Evolutionary conservation across 202 grass and related monocot species (phyloP).

Genomic region (Setaria italica): DNA sequence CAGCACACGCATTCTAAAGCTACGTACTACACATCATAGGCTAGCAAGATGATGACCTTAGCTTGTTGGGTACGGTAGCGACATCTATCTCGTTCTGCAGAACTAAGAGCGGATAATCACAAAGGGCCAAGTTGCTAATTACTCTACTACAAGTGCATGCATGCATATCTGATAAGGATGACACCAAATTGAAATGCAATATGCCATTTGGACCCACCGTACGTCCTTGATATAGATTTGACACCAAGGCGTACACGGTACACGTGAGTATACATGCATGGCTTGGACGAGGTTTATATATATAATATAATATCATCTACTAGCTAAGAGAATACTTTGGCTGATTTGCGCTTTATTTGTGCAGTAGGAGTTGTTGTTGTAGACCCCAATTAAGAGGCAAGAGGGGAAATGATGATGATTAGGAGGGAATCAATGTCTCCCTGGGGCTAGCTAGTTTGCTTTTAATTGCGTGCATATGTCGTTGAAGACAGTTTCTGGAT

Average conservation of each 20-base stretch:
- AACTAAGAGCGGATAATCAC: slow-evolving; percentile 42
- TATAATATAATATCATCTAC: neutral
- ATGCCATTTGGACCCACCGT: neutral
- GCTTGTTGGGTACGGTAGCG: neutral
- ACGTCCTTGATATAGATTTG: slow-evolving; percentile 26
- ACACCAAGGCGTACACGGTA: slow-evolving; percentile 17
- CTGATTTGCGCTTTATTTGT: neutral
- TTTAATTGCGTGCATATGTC: slow-evolving; percentile 32
- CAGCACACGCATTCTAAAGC: slow-evolving; percentile 25
- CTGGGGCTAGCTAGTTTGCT: slow-evolving; percentile 22
- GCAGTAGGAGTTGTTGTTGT: neutral
- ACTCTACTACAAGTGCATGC: slow-evolving; percentile 8
- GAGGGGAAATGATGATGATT: slow-evolving; percentile 36
- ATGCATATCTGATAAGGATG: slow-evolving; percentile 26
- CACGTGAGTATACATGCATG: neutral
- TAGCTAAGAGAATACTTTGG: neutral
- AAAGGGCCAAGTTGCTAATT: slow-evolving; percentile 9
- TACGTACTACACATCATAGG: neutral
- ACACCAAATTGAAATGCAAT: slow-evolving; percentile 15
- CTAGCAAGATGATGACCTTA: slow-evolving; percentile 8
- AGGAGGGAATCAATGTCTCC: slow-evolving; percentile 37
- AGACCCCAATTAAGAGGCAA: neutral
- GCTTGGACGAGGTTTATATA: slow-evolving; percentile 26
- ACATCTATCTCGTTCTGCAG: neutral
- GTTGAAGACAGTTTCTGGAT: slow-evolving; percentile 21